Evolutionary conservation across 2,329 filamentous ascomycete genomes (phyloP).

Genomic region (Hyphodiscus sp.): DNA sequence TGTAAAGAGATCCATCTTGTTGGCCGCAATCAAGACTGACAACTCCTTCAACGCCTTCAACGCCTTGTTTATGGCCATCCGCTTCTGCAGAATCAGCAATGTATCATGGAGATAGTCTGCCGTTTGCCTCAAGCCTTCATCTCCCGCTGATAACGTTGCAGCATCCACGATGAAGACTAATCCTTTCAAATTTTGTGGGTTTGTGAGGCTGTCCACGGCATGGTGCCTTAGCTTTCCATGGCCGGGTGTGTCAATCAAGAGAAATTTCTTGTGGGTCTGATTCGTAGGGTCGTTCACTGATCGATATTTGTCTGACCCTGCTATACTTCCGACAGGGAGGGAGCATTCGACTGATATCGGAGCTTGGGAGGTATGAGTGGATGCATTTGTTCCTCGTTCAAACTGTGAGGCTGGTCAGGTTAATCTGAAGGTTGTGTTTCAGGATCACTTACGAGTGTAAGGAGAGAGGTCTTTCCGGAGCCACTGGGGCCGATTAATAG

Average conservation of each 20-base stretch:
- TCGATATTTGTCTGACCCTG: constrained; percentile 56
- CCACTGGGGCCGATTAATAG: constrained; percentile 76
- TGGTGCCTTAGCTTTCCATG: constrained; percentile 85
- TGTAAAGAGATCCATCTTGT: constrained; percentile 95
- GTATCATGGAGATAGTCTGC: constrained; percentile 86
- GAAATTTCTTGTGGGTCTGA: constrained; percentile 58
- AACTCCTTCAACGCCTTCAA: constrained; percentile 54
- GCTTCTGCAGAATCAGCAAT: constrained; percentile 74
- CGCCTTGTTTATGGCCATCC: constrained; percentile 48
- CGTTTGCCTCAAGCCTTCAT: constrained; percentile 60
- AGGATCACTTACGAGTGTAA: constrained; percentile 57
- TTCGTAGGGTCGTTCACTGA: constrained; percentile 57
- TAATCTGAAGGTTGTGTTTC: constrained; percentile 1
- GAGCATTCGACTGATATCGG: constrained; percentile 49
- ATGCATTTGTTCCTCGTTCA: constrained; percentile 43
- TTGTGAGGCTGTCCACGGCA: constrained; percentile 48
- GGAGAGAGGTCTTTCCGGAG: constrained; percentile 79
- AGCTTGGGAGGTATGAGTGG: constrained; percentile 55
- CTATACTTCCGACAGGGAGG: constrained; percentile 44
- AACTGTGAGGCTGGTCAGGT: constrained; percentile 30
- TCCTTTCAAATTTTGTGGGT: constrained; percentile 52
- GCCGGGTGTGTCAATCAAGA: constrained; percentile 83
- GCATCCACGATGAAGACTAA: constrained; percentile 89
- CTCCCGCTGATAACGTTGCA: constrained; percentile 51
- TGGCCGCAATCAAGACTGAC: constrained; percentile 79